These are phyloP conservation scores for Eudorina sp. DNA, from an alignment of 139 green algal genomes.

Conservation along the genomic window DNA sequence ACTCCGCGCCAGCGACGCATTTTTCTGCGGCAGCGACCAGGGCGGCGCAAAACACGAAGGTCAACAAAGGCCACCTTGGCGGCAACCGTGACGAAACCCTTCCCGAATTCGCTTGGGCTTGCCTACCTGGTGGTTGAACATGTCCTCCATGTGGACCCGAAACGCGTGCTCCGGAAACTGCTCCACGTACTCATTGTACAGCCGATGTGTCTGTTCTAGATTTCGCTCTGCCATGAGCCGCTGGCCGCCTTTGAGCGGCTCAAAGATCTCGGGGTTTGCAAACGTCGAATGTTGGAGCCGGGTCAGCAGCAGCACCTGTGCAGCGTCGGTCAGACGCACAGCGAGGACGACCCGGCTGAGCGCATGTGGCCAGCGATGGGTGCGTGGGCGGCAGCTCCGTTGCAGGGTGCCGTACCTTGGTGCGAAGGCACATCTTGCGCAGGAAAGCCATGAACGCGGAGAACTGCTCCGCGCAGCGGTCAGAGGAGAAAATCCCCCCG, in stretches of 20 bases:
- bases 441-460: neutral
- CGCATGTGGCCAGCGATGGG: neutral
- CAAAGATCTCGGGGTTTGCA: slow-evolving; percentile 11
- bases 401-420: neutral
- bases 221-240: neutral
- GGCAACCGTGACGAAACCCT: neutral
- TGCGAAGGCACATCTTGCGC: neutral
- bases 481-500: neutral
- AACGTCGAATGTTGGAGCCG: neutral
- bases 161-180: neutral
- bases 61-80: neutral
- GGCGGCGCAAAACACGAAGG: neutral
- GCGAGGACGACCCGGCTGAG: neutral
- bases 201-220: neutral
- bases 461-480: neutral
- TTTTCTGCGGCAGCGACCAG: neutral
- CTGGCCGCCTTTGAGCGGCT: neutral
- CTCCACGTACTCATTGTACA: neutral
- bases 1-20: neutral
- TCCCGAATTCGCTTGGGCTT: neutral
- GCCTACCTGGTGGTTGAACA: slow-evolving; percentile 12
- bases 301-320: slow-evolving; percentile 9
- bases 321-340: neutral
- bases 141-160: slow-evolving; percentile 10
- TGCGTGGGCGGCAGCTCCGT: neutral